Conservation (phyloP, 495 filamentous ascomycete genomes). For the Penicillium coprophilum region DNA sequence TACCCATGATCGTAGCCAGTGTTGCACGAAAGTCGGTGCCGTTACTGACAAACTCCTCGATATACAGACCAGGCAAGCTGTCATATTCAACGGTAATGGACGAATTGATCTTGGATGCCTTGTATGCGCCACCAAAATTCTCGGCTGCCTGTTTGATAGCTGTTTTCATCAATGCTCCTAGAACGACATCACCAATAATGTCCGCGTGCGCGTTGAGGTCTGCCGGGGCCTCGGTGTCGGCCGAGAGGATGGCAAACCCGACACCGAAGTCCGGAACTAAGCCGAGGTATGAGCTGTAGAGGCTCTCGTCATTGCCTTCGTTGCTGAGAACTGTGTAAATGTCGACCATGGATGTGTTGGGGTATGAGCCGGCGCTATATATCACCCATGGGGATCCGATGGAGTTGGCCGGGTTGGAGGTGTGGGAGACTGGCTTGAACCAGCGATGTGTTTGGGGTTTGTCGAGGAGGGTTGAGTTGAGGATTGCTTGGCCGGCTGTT, state of each 20-base stretch:
- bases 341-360: constrained; percentile 40
- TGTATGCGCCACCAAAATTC: constrained; percentile 46
- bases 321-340: constrained; percentile 53
- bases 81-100: constrained; percentile 40
- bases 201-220: constrained; percentile 31
- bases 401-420: constrained; percentile 47
- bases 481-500: constrained; percentile 46
- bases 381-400: constrained; percentile 47
- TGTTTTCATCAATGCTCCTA: constrained; percentile 41
- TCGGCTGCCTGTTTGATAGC: constrained; percentile 44
- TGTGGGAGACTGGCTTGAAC: constrained; percentile 50
- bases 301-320: constrained; percentile 11
- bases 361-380: constrained; percentile 20
- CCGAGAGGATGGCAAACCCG: constrained; percentile 48
- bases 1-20: constrained; percentile 26
- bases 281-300: constrained; percentile 46
- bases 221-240: constrained; percentile 26
- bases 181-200: constrained; percentile 32
- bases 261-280: constrained; percentile 53
- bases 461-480: constrained; percentile 46
- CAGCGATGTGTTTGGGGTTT: constrained; percentile 40
- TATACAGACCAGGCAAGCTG: constrained; percentile 43
- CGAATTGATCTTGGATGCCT: constrained; percentile 1
- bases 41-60: constrained; percentile 51
- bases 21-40: constrained; percentile 44